These are phyloP conservation scores for Suillus clintonianus DNA, from an alignment of 768 basidiomycete genomes.

Conservation along the genomic window DNA sequence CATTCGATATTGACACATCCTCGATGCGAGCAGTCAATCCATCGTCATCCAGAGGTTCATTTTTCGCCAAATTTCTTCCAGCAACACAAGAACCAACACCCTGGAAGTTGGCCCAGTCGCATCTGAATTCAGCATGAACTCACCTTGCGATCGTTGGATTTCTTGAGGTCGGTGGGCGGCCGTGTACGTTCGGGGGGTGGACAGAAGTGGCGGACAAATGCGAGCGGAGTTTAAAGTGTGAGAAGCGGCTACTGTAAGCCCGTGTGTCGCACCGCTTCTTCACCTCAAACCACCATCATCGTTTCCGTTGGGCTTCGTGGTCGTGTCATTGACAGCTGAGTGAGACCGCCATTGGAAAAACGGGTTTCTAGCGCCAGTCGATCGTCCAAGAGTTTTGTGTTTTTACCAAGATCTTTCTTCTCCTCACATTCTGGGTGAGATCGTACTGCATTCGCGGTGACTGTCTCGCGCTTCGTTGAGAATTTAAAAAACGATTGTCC, in stretches of 20 bases:
- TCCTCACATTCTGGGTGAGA: constrained; percentile 43
- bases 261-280: constrained; percentile 31
- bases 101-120: background rate
- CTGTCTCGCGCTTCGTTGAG: constrained; percentile 5
- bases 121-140: constrained; percentile 14
- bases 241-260: constrained; percentile 28
- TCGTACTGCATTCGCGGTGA: constrained; percentile 20
- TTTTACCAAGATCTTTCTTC: constrained; percentile 30
- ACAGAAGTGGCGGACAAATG: constrained; percentile 21
- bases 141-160: constrained; percentile 28
- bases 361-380: constrained; percentile 29
- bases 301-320: constrained; percentile 36
- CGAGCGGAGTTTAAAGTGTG: constrained; percentile 39
- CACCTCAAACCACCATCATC: constrained; percentile 50
- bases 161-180: constrained; percentile 25
- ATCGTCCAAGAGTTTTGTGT: constrained; percentile 35
- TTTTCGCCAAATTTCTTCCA: constrained; percentile 7
- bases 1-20: constrained; percentile 35
- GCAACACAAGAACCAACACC: background rate
- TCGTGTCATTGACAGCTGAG: constrained; percentile 47
- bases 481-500: constrained; percentile 27
- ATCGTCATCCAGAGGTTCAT: constrained; percentile 16
- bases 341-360: constrained; percentile 46
- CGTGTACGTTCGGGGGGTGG: constrained; percentile 7
- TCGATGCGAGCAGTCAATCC: constrained; percentile 38